phyloP scores from a whole-genome alignment of 2,329 filamentous ascomycete species.

The Neonectria coccinea region DNA sequence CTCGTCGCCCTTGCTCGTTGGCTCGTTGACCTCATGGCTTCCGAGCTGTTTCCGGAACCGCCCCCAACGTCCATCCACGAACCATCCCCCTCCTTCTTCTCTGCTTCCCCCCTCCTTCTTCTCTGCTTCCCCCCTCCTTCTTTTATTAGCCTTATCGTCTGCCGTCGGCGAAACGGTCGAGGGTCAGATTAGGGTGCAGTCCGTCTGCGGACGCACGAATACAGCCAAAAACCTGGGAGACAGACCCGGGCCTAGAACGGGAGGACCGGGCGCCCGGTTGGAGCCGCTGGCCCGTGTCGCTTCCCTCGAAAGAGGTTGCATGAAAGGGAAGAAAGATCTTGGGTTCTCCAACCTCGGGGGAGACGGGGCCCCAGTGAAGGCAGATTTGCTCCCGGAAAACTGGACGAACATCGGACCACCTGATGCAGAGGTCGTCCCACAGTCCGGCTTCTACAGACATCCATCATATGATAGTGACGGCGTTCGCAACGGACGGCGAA shows the following conservation, averaged over 20 bases:
- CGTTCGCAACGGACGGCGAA: slow-evolving; percentile 7
- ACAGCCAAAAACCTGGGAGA: background rate
- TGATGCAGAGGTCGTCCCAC: slow-evolving; percentile 42
- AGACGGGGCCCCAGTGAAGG: slow-evolving; percentile 14
- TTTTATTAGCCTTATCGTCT: slow-evolving; percentile 1
- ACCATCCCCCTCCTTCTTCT: background rate
- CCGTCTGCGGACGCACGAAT: background rate
- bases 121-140: background rate
- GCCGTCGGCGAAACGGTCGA: background rate
- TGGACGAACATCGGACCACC: slow-evolving; percentile 46
- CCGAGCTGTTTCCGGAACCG: slow-evolving; percentile 17
- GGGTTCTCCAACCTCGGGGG: slow-evolving; percentile 23
- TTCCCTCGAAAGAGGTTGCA: slow-evolving; percentile 34
- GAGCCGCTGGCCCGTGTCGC: slow-evolving; percentile 43
- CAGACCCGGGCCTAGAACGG: slow-evolving; percentile 13
- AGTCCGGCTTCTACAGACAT: slow-evolving; percentile 33
- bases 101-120: background rate
- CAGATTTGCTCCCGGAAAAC: slow-evolving; percentile 37
- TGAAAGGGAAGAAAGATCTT: slow-evolving; percentile 28
- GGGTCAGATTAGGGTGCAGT: slow-evolving; percentile 1
- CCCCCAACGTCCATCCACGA: slow-evolving; percentile 10
- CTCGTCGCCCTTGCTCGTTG: background rate
- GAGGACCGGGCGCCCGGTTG: slow-evolving; percentile 39
- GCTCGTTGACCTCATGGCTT: slow-evolving; percentile 11
- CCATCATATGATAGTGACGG: slow-evolving; percentile 46